These are phyloP conservation scores for Bryum argenteum DNA, from an alignment of 225 moss, liverwort and hornwort species.

Conservation along the genomic window DNA sequence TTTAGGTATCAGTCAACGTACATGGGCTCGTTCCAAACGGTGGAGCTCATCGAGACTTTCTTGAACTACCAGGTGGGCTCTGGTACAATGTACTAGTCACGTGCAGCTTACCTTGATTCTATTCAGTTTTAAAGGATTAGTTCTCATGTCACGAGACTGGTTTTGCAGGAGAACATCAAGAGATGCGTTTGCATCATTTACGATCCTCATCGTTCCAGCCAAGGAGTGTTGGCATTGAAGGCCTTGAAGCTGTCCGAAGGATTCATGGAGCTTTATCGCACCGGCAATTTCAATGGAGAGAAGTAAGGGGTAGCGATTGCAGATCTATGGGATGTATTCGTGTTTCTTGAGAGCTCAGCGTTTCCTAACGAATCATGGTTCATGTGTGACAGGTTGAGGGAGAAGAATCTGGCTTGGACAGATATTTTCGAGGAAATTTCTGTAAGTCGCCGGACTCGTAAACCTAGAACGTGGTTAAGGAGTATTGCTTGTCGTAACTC, in stretches of 20 bases:
- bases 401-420: slow-evolving; percentile 93
- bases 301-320: slow-evolving; percentile 56
- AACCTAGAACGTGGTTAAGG: background rate
- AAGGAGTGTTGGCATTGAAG: slow-evolving; percentile 93
- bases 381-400: slow-evolving; percentile 74
- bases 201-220: slow-evolving; percentile 84
- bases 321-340: background rate
- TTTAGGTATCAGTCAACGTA: slow-evolving; percentile 97
- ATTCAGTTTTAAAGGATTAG: background rate
- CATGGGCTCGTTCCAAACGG: slow-evolving; percentile 96
- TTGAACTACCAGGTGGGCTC: slow-evolving; percentile 84
- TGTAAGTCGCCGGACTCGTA: slow-evolving; percentile 46
- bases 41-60: slow-evolving; percentile 95
- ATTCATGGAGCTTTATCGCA: slow-evolving; percentile 94
- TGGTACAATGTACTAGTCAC: background rate
- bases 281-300: slow-evolving; percentile 80
- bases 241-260: slow-evolving; percentile 86
- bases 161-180: slow-evolving; percentile 93
- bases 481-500: slow-evolving; percentile 1
- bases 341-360: background rate
- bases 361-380: slow-evolving; percentile 19
- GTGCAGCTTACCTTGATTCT: background rate
- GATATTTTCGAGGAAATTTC: slow-evolving; percentile 96
- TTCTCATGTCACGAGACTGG: background rate
- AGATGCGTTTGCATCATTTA: slow-evolving; percentile 98